Percentiles rank a stretch among this genome's conserved stretches.
These are phyloP conservation scores for Datura wrightii DNA, from an alignment of 257 asterid genomes.

Conservation along the genomic window DNA sequence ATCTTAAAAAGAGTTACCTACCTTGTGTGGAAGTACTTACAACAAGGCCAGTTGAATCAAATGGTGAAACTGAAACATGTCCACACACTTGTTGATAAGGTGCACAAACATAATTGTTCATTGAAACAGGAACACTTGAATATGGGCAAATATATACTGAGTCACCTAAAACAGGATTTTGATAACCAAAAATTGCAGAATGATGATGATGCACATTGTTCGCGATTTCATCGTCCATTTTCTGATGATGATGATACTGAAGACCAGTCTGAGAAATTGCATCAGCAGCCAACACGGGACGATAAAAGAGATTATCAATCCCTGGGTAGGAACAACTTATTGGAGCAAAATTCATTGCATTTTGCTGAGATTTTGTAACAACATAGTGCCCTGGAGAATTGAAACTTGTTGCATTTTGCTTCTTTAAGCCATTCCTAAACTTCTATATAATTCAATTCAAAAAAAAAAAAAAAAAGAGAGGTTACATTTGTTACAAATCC, in stretches of 20 bases:
- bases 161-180: neutral
- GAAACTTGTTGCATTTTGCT: neutral
- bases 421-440: constrained; percentile 26
- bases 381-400: no score
- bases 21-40: neutral
- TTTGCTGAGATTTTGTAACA: no score
- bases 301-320: neutral
- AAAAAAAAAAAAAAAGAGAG: no score
- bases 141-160: neutral
- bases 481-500: neutral
- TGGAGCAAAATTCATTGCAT: neutral
- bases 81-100: neutral
- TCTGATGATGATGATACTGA: neutral
- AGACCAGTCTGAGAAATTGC: neutral
- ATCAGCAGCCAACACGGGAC: neutral
- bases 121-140: neutral
- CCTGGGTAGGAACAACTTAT: neutral
- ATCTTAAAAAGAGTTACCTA: neutral
- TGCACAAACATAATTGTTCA: constrained; percentile 11
- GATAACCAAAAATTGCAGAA: neutral
- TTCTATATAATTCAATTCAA: constrained; percentile 27
- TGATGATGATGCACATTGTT: neutral
- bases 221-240: neutral
- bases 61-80: neutral
- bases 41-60: neutral